Evolutionary conservation across 768 basidiomycete species (phyloP), one percentile per base, ranked within the genome.

Genomic region (Chlorophyllum brunneum): DNA sequence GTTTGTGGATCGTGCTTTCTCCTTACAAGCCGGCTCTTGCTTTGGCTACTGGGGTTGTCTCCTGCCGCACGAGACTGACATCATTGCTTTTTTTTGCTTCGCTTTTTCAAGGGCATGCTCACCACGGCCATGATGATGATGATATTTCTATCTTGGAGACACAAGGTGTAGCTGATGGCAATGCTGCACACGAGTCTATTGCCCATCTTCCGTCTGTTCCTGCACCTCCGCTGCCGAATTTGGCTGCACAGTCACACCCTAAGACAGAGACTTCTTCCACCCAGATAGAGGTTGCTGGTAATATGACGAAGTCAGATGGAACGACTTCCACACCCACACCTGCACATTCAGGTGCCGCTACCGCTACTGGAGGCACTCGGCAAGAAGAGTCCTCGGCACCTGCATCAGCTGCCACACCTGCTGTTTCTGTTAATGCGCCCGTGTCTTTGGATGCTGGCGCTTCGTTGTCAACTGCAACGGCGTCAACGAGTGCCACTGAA

Each of bases 21-120:
- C 37, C 37, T 33, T 23, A n/a, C 41, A 10, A 18, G 43, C 71
- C 69, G 69, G 67, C 58, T 57, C 53, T 54, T 58, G 58, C 57
- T 55, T 58, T 61, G 60, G 57, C 60, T 55, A 59, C 55, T 65
- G 68, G 72, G 70, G 59, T 45, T 60, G 55, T 72, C 75, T 72
- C 71, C 24, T 62, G 66, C 69, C 78, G 75, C 80, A 73, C 76
- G 72, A 74, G 65, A 69, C 87, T 88, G 68, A 89, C 80, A 65
- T 58, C 68, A 66, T 65, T 63, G 62, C 67, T 63, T 63, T 40
- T 45, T 57, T 48, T 56, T 48, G 29, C 26, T 43, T 26, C 27
- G 22, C 15, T 76, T 61, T 72, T 70, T 77, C 67, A 78, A 80
- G 79, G 77, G 67, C 65, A 70, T 67, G 59, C 65, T 70, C 62